Evolutionary conservation across 352 stramenopile species (phyloP).

Genomic region (Phytophthora fragariaefolia): DNA sequence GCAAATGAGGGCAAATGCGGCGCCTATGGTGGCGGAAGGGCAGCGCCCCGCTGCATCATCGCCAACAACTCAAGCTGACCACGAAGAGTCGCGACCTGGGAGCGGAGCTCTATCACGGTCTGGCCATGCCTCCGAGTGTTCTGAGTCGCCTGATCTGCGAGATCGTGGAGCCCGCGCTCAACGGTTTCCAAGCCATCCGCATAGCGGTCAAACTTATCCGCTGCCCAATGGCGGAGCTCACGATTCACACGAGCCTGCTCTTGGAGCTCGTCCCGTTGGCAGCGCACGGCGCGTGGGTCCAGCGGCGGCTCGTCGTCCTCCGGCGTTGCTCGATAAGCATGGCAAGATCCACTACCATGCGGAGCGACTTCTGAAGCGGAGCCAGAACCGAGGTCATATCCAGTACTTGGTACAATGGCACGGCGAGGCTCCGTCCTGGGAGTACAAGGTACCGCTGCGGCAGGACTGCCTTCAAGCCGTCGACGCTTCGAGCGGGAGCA

Average conservation of each 20-base stretch:
- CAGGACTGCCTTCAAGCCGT: slow-evolving; percentile 5
- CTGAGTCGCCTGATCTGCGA: not conserved
- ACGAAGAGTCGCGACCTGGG: not conserved
- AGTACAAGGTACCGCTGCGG: slow-evolving; percentile 4
- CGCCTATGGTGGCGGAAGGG: not conserved
- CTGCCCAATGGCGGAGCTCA: not conserved
- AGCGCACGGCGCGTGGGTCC: no score
- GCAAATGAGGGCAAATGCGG: not conserved
- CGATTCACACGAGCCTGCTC: not conserved
- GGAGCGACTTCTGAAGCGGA: not conserved
- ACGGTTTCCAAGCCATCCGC: not conserved
- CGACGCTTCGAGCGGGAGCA: not conserved
- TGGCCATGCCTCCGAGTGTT: not conserved
- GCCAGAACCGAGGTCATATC: not conserved
- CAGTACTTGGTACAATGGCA: slow-evolving; percentile 10
- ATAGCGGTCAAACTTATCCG: not conserved
- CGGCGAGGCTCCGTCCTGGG: slow-evolving; percentile 1
- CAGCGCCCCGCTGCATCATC: not conserved
- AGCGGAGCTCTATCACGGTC: not conserved
- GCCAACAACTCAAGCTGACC: not conserved
- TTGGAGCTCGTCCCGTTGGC: not conserved
- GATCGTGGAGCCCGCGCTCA: not conserved
- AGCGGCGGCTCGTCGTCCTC: no score
- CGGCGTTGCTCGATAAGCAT: no score
- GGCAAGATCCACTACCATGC: not conserved